Evolutionary conservation across 176 grass and related monocot species (phyloP), one percentile per base, ranked within the genome.

Genomic region (Rhynchospora pubera): DNA sequence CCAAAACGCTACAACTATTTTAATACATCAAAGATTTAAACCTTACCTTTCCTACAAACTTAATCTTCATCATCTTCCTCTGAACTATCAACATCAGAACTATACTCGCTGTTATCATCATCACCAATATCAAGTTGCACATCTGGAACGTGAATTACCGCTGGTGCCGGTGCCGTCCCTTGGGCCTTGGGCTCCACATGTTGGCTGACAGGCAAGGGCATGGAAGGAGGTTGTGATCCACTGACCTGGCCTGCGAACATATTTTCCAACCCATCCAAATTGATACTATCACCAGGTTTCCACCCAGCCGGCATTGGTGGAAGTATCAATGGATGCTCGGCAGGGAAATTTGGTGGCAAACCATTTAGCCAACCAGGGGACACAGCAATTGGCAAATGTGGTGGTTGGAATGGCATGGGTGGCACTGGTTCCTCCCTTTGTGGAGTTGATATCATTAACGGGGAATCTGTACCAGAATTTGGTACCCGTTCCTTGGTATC

Each of bases 31-130:
- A 52, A 65, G n/a, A 78, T 74, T 56, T 42, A 78, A 77, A 63
- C 26, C 81, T 70, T 72, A 83, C 65, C 91, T 83, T 92, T 88
- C 43, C 16, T 42, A 79, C 74, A 71, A 89, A 65, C 57, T 90
- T 79, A 99, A 64, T 99, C 93, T 89, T 99, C 96, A 39, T 97
- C 93, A 23, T 99, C 96, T 81, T 99, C 96, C 46, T 94, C 96
- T 51, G 96, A 99, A 88, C 92, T 98, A 69, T 87, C 90, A 0
- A 81, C 91, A 0, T 99, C 96, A 51, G 92, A 93, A 83, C 91
- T 99, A 65, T 95, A 91, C 71, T 99, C 96, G 21, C 89, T 95
- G 83, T 93, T 99, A 77, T 91, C 85, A 87, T 85, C 88, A 81
- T 82, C 80, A 30, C n/a, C 63, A 77, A 99, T 91, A 85, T 99